Evolutionary conservation across 116 monocot genomes (phyloP), one percentile per base, ranked within the genome.

Genomic region (Dioscorea cayenensis): DNA sequence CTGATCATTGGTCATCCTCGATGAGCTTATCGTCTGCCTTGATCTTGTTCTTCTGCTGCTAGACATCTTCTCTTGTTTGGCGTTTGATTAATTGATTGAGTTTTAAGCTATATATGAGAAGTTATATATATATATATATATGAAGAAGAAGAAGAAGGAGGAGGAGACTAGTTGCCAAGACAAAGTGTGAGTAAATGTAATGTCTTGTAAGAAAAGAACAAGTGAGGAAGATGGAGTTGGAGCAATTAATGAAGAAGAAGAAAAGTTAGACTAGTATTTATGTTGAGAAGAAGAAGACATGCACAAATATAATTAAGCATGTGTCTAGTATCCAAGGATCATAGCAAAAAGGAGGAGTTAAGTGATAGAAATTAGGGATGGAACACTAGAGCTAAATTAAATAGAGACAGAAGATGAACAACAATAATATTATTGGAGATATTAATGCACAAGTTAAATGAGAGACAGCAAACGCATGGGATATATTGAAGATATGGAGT

Each of bases 1-100:
- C 71, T 95, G 91, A 14, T 95, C 95, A 6, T 91, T 89, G 14
- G 83, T 85, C 70, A 94, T 94, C 73, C 82, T 76, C 6, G 85
- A 60, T 14, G 86, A 79, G 79, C 75, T 77, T 7, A 84, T 77
- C 12, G 87, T 77, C 63, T 83, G 83, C 81, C 82, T 78, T 1
- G 85, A 80, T 14, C 84, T 64, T 8, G 85, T 79, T 59, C 94
- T 85, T 55, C 94, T 75, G 83, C 94, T 75, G 83, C 84, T 73
- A 5, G 94, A 89, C 94, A 94, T 91, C 18, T 60, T 79, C 14
- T n/a, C 35, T 19, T 18, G 35, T 49, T 36, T n/a, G 7, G 21
- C 7, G 13, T 35, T 21, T 14, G 21, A 5, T 38, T 6, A 25
- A 25, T 25, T 25, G 11, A 51, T 63, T 66, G 16, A 20, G 62